Percentiles rank a stretch among this genome's conserved stretches.
Evolutionary conservation across 345 rosid genomes (phyloP).

Genomic region (Cochlearia excelsa): DNA sequence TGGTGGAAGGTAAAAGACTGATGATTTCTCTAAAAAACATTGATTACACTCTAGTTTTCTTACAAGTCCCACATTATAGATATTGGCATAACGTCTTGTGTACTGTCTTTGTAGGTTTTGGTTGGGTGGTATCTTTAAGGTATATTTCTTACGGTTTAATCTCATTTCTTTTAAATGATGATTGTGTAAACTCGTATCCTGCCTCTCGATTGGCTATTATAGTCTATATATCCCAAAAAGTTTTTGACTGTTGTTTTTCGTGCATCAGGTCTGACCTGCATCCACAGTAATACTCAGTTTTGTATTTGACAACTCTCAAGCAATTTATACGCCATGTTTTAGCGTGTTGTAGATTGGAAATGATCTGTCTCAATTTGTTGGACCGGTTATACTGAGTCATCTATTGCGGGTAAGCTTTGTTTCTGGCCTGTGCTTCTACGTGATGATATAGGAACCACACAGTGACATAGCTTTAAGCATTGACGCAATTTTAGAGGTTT

Average conservation of each 20-base stretch:
- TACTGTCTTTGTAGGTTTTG: conserved; percentile 60
- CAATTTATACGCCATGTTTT: conserved; percentile 34
- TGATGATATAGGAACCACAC: no score
- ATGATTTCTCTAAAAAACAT: conserved; percentile 5
- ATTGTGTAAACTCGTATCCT: conserved; percentile 9
- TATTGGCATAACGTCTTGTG: conserved; percentile 4
- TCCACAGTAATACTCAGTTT: conserved; percentile 22
- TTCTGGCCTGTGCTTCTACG: neutral
- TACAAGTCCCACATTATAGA: neutral
- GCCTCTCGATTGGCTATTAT: conserved; percentile 16
- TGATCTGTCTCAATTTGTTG: conserved; percentile 84
- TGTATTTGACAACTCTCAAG: conserved; percentile 24
- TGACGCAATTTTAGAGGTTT: no score
- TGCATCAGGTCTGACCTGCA: conserved; percentile 11
- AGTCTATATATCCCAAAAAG: neutral
- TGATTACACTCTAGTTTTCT: conserved; percentile 6
- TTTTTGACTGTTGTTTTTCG: conserved; percentile 7
- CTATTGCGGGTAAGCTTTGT: conserved; percentile 57
- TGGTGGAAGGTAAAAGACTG: conserved; percentile 61
- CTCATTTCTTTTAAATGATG: neutral
- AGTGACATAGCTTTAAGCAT: no score
- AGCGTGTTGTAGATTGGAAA: conserved; percentile 58
- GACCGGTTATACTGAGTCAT: conserved; percentile 75
- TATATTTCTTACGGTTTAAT: conserved; percentile 27
- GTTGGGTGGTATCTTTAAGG: conserved; percentile 91